These are phyloP conservation scores for Petasospora rhodanensis DNA, from an alignment of 1,139 yeast genomes.

Conservation along the genomic window DNA sequence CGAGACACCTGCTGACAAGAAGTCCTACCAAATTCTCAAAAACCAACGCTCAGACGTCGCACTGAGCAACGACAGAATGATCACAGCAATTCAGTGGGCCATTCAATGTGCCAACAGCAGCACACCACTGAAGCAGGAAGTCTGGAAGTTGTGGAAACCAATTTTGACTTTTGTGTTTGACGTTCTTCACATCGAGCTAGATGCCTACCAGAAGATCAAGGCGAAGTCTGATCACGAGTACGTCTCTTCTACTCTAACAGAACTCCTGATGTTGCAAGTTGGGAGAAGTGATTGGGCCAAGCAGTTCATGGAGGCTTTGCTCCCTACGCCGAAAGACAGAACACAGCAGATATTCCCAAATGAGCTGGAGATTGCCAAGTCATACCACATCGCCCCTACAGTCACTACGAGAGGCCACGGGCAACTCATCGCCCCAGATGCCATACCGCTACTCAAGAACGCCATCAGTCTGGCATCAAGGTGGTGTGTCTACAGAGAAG, in stretches of 20 bases:
- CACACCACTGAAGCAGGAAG: slow-evolving; percentile 6
- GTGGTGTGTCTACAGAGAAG: slow-evolving; percentile 5
- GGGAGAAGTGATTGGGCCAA: slow-evolving; percentile 28
- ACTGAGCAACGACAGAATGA: slow-evolving; percentile 13
- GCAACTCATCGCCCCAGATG: slow-evolving; percentile 12
- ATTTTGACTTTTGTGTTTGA: slow-evolving; percentile 16
- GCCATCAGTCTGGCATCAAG: slow-evolving; percentile 10
- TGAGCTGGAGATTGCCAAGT: slow-evolving; percentile 17
- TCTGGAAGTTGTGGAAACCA: slow-evolving; percentile 23
- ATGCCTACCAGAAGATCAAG: slow-evolving; percentile 1
- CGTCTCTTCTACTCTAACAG: slow-evolving; percentile 9
- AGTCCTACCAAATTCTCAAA: slow-evolving; percentile 16
- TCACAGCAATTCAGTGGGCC: slow-evolving; percentile 23
- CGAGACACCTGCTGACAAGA: slow-evolving; percentile 13
- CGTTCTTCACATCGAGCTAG: slow-evolving; percentile 18
- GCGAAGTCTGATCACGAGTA: not conserved
- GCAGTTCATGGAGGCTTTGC: slow-evolving; percentile 16
- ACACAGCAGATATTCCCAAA: slow-evolving; percentile 12
- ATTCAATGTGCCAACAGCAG: slow-evolving; percentile 13
- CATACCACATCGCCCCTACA: slow-evolving; percentile 6
- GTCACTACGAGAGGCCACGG: not conserved
- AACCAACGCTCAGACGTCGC: slow-evolving; percentile 23
- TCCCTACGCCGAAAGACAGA: slow-evolving; percentile 6
- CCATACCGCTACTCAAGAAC: slow-evolving; percentile 15
- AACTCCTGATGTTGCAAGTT: slow-evolving; percentile 15